phyloP scores from a whole-genome alignment of 208 protist genomes.

The Trypanosoma vivax region DNA sequence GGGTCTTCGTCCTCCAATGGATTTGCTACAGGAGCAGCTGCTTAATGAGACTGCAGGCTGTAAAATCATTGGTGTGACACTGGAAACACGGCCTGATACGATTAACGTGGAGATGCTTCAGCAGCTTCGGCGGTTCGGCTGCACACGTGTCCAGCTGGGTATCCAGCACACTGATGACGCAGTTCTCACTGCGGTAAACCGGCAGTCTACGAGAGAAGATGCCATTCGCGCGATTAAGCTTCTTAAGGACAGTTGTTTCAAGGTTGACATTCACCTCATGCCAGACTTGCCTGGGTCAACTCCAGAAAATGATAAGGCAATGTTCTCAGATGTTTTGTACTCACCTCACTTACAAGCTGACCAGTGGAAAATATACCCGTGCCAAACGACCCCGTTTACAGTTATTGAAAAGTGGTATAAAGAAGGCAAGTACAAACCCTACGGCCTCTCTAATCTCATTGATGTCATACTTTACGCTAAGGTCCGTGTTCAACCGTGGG shows the following conservation, averaged over 20 bases:
- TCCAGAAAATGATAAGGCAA: conserved; percentile 90
- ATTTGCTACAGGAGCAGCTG: conserved; percentile 78
- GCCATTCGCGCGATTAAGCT: conserved; percentile 92
- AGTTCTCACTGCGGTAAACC: conserved; percentile 88
- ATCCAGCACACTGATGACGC: conserved; percentile 98
- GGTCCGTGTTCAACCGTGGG: conserved; percentile 96
- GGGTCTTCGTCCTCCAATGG: conserved; percentile 40
- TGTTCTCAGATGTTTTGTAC: conserved; percentile 94
- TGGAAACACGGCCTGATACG: conserved; percentile 98
- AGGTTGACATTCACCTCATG: conserved; percentile 99
- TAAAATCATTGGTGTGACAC: conserved; percentile 98
- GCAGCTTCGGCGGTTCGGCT: conserved; percentile 89
- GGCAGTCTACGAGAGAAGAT: conserved; percentile 93
- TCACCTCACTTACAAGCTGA: conserved; percentile 95
- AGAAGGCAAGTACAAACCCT: conserved; percentile 91
- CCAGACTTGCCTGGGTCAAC: conserved; percentile 96
- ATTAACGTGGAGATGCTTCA: conserved; percentile 91
- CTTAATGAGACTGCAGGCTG: conserved; percentile 89
- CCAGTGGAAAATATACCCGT: conserved; percentile 99
- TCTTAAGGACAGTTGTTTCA: conserved; percentile 97
- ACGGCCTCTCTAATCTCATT: conserved; percentile 85
- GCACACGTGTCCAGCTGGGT: conserved; percentile 98
- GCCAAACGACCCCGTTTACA: conserved; percentile 98
- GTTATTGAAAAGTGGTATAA: conserved; percentile 96
- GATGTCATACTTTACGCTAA: conserved; percentile 95